Evolutionary conservation across 2,329 filamentous ascomycete genomes (phyloP).

Genomic region (Sphaerulina vaccinii): DNA sequence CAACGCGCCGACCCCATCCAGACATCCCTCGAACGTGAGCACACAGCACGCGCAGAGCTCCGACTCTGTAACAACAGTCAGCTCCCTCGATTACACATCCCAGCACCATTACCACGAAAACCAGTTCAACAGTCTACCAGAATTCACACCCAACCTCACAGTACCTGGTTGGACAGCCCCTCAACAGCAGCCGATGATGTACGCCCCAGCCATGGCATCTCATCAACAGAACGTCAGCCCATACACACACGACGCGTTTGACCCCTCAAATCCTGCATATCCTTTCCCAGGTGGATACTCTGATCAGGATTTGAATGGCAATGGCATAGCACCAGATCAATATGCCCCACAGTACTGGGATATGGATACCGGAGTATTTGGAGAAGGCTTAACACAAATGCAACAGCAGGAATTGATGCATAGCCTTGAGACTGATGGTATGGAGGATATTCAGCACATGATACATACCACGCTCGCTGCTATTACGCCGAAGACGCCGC

Average conservation of each 20-base stretch:
- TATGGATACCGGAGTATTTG: slow-evolving; percentile 33
- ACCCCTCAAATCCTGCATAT: slow-evolving; percentile 29
- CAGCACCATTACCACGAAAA: slow-evolving; percentile 25
- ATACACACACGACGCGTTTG: slow-evolving; percentile 28
- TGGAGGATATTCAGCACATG: slow-evolving; percentile 41
- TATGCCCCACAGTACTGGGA: slow-evolving; percentile 31
- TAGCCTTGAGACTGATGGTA: slow-evolving; percentile 39
- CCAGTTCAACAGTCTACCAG: slow-evolving; percentile 34
- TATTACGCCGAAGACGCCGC: slow-evolving; percentile 30
- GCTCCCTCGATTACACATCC: slow-evolving; percentile 17
- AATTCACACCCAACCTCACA: slow-evolving; percentile 31
- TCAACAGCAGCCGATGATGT: slow-evolving; percentile 20
- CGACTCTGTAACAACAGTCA: slow-evolving; percentile 22
- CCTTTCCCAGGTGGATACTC: slow-evolving; percentile 28
- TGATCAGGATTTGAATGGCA: slow-evolving; percentile 10
- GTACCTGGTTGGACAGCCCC: slow-evolving; percentile 27
- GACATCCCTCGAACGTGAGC: slow-evolving; percentile 14
- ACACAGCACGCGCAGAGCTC: slow-evolving; percentile 17
- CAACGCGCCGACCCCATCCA: slow-evolving; percentile 17
- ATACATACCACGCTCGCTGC: slow-evolving; percentile 33
- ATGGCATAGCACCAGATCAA: neutral
- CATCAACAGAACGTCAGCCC: slow-evolving; percentile 15
- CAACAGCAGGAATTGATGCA: slow-evolving; percentile 41
- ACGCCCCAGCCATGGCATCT: slow-evolving; percentile 19
- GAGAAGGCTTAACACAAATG: slow-evolving; percentile 35